Conservation (phyloP, 2,329 filamentous ascomycete species). For the Davidsoniella eucalypti region DNA sequence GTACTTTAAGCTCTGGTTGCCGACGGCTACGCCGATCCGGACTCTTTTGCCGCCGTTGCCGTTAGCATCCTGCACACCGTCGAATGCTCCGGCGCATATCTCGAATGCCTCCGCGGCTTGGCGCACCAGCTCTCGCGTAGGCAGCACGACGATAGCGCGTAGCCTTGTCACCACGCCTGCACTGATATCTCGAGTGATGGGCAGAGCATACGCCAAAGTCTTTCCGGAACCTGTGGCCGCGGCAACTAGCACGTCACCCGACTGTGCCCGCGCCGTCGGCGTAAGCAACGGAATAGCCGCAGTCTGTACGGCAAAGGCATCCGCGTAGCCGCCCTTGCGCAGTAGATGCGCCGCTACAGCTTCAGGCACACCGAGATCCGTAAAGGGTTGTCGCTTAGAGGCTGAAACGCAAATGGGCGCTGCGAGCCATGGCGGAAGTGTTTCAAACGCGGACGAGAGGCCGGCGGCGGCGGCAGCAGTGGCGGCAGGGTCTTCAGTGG, state of each 20-base stretch:
- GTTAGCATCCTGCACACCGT: constrained; percentile 20
- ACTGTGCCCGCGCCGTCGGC: constrained; percentile 40
- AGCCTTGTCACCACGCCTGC: constrained; percentile 47
- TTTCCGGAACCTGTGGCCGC: constrained; percentile 94
- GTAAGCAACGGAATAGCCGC: constrained; percentile 61
- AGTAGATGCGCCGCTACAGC: constrained; percentile 46
- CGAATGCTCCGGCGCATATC: constrained; percentile 48
- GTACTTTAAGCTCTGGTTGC: constrained; percentile 56
- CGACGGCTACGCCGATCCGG: constrained; percentile 67
- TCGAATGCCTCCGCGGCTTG: constrained; percentile 72
- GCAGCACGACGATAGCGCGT: constrained; percentile 69
- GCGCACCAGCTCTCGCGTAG: constrained; percentile 75
- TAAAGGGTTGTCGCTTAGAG: constrained; percentile 43
- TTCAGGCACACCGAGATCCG: constrained; percentile 42
- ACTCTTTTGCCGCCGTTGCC: constrained; percentile 41
- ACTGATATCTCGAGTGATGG: constrained; percentile 63
- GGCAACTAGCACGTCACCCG: constrained; percentile 73
- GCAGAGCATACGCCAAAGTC: constrained; percentile 78
- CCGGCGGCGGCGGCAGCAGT: constrained; percentile 38
- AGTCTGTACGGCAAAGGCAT: constrained; percentile 29
- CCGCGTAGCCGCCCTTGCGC: constrained; percentile 30
- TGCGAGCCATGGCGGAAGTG: constrained; percentile 66
- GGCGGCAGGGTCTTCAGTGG: constrained; percentile 37
- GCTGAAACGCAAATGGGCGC: constrained; percentile 54
- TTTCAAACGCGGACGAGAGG: constrained; percentile 48